These are phyloP conservation scores for Tulasnella sp. DNA, from an alignment of 768 basidiomycete species.

Conservation along the genomic window DNA sequence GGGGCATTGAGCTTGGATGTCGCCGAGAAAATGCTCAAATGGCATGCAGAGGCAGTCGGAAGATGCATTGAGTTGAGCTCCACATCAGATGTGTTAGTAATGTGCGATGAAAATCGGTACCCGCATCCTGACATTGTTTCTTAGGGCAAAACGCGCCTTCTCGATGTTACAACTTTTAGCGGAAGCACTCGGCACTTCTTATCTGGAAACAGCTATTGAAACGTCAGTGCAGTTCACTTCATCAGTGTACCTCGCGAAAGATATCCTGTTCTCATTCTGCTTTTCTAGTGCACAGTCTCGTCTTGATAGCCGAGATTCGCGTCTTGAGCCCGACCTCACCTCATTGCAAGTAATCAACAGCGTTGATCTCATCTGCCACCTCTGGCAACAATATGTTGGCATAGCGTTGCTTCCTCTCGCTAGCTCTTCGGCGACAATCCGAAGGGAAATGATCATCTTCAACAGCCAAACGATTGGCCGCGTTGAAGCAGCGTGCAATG, in stretches of 20 bases:
- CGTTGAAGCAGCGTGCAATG: slow-evolving; percentile 72
- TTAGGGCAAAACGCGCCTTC: slow-evolving; percentile 80
- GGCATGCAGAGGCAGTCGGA: slow-evolving; percentile 97
- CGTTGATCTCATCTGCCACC: slow-evolving; percentile 79
- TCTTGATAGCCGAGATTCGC: slow-evolving; percentile 60
- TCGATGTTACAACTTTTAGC: slow-evolving; percentile 70
- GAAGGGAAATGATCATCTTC: slow-evolving; percentile 86
- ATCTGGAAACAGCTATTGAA: slow-evolving; percentile 84
- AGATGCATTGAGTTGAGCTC: slow-evolving; percentile 83
- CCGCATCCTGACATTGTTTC: not conserved
- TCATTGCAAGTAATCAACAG: slow-evolving; percentile 49
- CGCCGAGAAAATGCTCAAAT: slow-evolving; percentile 85
- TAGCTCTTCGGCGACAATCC: slow-evolving; percentile 63
- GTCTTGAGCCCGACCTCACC: slow-evolving; percentile 67
- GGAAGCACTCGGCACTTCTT: slow-evolving; percentile 69
- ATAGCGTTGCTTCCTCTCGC: slow-evolving; percentile 82
- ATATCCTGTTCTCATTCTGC: not conserved
- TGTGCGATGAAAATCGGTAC: not conserved
- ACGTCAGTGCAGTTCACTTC: slow-evolving; percentile 49
- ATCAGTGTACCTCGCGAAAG: not conserved
- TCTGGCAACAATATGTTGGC: slow-evolving; percentile 94
- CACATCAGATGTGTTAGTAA: slow-evolving; percentile 66
- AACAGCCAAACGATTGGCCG: slow-evolving; percentile 78
- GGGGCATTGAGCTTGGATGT: slow-evolving; percentile 60
- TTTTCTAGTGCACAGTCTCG: slow-evolving; percentile 48